Conservation (phyloP, 2,329 filamentous ascomycete genomes). For the Aspergillus latus region DNA sequence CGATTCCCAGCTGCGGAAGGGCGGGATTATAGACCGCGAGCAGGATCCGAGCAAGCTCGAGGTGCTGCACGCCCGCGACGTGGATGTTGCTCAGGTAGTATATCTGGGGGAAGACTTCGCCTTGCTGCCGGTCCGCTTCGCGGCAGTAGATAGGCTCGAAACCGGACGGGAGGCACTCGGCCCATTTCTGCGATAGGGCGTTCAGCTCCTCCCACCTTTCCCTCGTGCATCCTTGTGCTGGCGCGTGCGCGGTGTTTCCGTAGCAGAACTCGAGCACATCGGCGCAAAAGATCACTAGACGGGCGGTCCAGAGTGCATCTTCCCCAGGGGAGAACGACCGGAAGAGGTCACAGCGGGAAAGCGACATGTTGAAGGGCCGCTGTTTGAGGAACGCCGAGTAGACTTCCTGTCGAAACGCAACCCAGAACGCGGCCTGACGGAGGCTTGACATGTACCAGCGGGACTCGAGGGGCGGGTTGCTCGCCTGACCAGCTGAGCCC, state of each 20-base stretch:
- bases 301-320: slow-evolving; percentile 48
- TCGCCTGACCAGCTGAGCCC: background rate
- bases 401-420: slow-evolving; percentile 50
- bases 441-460: slow-evolving; percentile 26
- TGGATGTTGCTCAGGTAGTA: slow-evolving; percentile 56
- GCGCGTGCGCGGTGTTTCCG: slow-evolving; percentile 14
- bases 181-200: slow-evolving; percentile 47
- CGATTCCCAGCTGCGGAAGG: slow-evolving; percentile 25
- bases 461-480: background rate
- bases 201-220: slow-evolving; percentile 7
- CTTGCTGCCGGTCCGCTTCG: slow-evolving; percentile 32
- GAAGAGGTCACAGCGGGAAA: slow-evolving; percentile 9
- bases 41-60: slow-evolving; percentile 58
- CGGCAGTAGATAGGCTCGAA: slow-evolving; percentile 57
- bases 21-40: slow-evolving; percentile 55
- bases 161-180: slow-evolving; percentile 45
- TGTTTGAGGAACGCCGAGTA: slow-evolving; percentile 46
- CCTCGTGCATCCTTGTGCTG: slow-evolving; percentile 27
- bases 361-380: slow-evolving; percentile 25
- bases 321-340: slow-evolving; percentile 9
- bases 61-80: slow-evolving; percentile 61
- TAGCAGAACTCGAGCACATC: slow-evolving; percentile 65
- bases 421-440: slow-evolving; percentile 47
- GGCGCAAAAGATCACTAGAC: slow-evolving; percentile 60
- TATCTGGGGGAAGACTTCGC: slow-evolving; percentile 55